A percentile compares a stretch with the other conserved stretches of the same genome.
phyloP scores from a whole-genome alignment of 2,329 filamentous ascomycete genomes.

The Venturia oleaginea region DNA sequence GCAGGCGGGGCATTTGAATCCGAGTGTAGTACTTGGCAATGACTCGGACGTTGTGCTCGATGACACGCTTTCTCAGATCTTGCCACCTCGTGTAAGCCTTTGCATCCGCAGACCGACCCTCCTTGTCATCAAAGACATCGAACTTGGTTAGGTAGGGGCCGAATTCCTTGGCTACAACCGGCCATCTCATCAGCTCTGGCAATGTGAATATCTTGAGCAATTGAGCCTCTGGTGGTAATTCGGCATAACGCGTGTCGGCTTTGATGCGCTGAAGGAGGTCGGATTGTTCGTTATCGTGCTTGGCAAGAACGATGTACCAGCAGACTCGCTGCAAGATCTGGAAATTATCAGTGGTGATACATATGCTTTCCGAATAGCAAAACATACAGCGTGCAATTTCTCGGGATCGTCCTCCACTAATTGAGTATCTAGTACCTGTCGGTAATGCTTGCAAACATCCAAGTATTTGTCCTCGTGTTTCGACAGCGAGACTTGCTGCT shows the following conservation, averaged over 20 bases:
- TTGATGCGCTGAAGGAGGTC: slow-evolving; percentile 92
- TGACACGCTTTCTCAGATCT: slow-evolving; percentile 93
- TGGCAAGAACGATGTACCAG: slow-evolving; percentile 93
- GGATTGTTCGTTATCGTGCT: slow-evolving; percentile 97
- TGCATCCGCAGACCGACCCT: slow-evolving; percentile 53
- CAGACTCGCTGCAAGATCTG: slow-evolving; percentile 89
- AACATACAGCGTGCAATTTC: slow-evolving; percentile 68
- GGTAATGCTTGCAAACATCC: slow-evolving; percentile 95
- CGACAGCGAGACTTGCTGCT: slow-evolving; percentile 89
- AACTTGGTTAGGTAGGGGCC: slow-evolving; percentile 79
- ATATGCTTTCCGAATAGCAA: background rate
- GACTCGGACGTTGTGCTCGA: slow-evolving; percentile 97
- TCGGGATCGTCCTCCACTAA: slow-evolving; percentile 83
- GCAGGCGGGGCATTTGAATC: slow-evolving; percentile 84
- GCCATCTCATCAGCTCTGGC: slow-evolving; percentile 97
- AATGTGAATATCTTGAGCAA: slow-evolving; percentile 92
- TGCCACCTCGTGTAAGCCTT: slow-evolving; percentile 84
- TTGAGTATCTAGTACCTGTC: slow-evolving; percentile 92
- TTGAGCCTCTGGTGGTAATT: slow-evolving; percentile 71
- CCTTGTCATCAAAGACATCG: slow-evolving; percentile 63
- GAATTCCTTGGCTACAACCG: slow-evolving; percentile 80
- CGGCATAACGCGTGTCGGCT: slow-evolving; percentile 70
- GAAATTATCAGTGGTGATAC: slow-evolving; percentile 15
- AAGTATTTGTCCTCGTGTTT: slow-evolving; percentile 98
- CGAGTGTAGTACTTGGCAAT: slow-evolving; percentile 98